Evolutionary conservation across 2,329 filamentous ascomycete species (phyloP).

Genomic region (Xylariaceae sp.): DNA sequence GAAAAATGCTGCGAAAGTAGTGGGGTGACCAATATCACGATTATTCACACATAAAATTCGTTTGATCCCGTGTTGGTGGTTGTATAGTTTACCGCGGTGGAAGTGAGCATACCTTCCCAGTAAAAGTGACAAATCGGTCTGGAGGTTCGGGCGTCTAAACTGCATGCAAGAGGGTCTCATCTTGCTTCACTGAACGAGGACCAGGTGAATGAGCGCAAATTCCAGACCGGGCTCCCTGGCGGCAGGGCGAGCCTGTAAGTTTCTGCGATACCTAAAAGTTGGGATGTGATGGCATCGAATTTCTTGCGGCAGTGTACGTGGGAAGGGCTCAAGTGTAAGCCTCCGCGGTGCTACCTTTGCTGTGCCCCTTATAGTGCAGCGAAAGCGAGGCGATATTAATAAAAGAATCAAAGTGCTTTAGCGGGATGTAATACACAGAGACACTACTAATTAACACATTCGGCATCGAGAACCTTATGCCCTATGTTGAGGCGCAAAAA

Average conservation of each 20-base stretch:
- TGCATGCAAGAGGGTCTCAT: not conserved
- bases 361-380: too few species aligned
- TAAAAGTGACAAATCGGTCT: not conserved
- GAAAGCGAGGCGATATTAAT: too few species aligned
- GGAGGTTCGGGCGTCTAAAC: not conserved
- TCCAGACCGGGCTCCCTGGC: not conserved
- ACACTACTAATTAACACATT: conserved; percentile 9
- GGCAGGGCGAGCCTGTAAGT: not conserved
- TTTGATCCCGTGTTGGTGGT: not conserved
- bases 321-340: too few species aligned
- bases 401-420: too few species aligned
- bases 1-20: not conserved
- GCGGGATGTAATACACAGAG: conserved; percentile 16
- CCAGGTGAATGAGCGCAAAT: not conserved
- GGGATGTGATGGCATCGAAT: too few species aligned
- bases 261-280: not conserved
- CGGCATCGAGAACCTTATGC: conserved; percentile 16
- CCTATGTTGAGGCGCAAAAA: too few species aligned
- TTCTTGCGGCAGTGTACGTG: too few species aligned
- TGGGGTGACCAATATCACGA: not conserved
- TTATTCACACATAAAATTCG: not conserved
- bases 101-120: not conserved
- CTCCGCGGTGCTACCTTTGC: too few species aligned
- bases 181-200: too few species aligned
- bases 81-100: not conserved